Evolutionary conservation across 2,329 filamentous ascomycete species (phyloP).

Genomic region (Piedraia hortae): DNA sequence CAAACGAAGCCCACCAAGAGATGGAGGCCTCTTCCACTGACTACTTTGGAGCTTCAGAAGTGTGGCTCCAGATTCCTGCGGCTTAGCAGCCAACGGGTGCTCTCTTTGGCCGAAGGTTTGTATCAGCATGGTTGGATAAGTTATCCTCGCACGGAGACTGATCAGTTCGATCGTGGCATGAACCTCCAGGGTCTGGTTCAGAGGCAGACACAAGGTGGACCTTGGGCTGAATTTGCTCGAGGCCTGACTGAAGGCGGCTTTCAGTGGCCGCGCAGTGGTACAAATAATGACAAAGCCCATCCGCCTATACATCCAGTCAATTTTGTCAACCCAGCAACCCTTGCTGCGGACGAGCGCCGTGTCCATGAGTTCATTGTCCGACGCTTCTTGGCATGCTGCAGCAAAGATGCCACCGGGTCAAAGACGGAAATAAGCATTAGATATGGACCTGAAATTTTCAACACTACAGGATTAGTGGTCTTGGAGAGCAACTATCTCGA

Average conservation of each 20-base stretch:
- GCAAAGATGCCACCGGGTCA: constrained; percentile 70
- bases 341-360: constrained; percentile 31
- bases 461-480: constrained; percentile 58
- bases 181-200: constrained; percentile 53
- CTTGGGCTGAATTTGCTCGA: constrained; percentile 63
- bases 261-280: constrained; percentile 51
- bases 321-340: constrained; percentile 36
- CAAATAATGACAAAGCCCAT: constrained; percentile 87
- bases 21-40: constrained; percentile 78
- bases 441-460: constrained; percentile 63
- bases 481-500: constrained; percentile 79
- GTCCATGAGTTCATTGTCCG: constrained; percentile 84
- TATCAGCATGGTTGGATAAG: constrained; percentile 94
- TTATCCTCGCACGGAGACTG: constrained; percentile 90
- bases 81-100: constrained; percentile 77
- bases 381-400: constrained; percentile 84
- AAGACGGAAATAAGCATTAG: constrained; percentile 60
- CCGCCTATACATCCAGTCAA: constrained; percentile 89
- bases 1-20: constrained; percentile 79
- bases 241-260: constrained; percentile 49
- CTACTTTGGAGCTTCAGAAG: constrained; percentile 89
- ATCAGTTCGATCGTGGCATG: constrained; percentile 78
- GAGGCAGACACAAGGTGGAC: constrained; percentile 50
- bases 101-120: constrained; percentile 59
- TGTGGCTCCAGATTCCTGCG: constrained; percentile 67